Conservation (phyloP, 164 flowering plant genomes). For the Euptelea pleiosperma region DNA sequence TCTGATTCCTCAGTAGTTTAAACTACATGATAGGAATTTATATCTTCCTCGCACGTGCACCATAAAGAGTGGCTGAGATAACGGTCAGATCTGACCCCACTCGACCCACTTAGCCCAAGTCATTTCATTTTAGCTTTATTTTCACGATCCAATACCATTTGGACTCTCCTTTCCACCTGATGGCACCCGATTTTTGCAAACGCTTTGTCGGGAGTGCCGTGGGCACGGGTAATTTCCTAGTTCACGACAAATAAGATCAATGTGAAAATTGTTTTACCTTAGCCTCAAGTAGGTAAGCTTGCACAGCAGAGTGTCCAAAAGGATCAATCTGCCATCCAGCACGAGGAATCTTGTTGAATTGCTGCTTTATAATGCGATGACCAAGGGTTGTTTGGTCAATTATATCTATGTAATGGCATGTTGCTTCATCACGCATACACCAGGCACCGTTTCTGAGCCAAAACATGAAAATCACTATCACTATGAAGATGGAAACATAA, state of each 20-base stretch:
- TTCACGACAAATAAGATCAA: neutral
- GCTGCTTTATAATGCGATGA: slow-evolving; percentile 52
- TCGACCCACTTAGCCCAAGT: no score
- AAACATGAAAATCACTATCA: slow-evolving; percentile 9
- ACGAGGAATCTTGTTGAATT: slow-evolving; percentile 70
- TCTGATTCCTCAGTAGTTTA: neutral
- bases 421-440: slow-evolving; percentile 97
- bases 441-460: slow-evolving; percentile 84
- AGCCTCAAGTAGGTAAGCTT: slow-evolving; percentile 83
- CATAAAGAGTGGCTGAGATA: no score
- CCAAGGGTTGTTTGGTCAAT: slow-evolving; percentile 95
- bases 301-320: slow-evolving; percentile 94
- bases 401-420: slow-evolving; percentile 84
- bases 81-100: no score
- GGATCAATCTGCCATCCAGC: slow-evolving; percentile 98
- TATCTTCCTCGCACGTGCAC: neutral
- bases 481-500: neutral
- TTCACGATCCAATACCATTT: no score
- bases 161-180: no score
- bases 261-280: slow-evolving; percentile 47
- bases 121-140: no score
- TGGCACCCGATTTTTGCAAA: no score
- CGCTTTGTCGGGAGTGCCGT: no score
- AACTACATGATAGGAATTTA: neutral
- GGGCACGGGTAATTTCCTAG: no score